Evolutionary conservation across 1,284 basidiomycete genomes (phyloP).

Genomic region (Apiotrichum montevideense): DNA sequence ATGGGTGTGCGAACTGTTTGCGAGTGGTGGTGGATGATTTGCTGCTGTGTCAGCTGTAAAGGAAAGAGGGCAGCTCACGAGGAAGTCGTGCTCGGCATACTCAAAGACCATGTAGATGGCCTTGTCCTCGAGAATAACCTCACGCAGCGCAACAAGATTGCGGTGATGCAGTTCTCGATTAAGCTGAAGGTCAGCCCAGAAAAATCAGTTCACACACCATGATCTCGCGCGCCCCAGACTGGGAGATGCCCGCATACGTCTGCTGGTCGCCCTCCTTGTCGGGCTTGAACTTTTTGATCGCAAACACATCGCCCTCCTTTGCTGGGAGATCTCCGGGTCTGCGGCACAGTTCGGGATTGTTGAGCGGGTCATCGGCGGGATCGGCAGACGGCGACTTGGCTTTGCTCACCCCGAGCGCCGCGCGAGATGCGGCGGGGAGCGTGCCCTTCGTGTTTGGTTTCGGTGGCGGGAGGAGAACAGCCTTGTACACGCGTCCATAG

Average conservation of each 20-base stretch:
- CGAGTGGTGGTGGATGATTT: conserved; percentile 97
- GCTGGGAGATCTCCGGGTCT: conserved; percentile 55
- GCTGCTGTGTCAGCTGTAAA: conserved; percentile 50
- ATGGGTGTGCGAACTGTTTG: conserved; percentile 74
- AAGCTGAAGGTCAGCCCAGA: conserved; percentile 53
- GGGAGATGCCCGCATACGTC: conserved; percentile 94
- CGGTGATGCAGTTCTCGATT: conserved; percentile 91
- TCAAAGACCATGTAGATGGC: conserved; percentile 99
- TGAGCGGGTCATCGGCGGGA: conserved; percentile 22
- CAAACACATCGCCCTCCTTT: conserved; percentile 64
- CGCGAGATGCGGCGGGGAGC: conserved; percentile 25
- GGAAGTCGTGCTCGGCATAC: conserved; percentile 96
- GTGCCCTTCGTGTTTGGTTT: conserved; percentile 20
- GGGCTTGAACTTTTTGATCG: conserved; percentile 99
- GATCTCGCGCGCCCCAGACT: conserved; percentile 93
- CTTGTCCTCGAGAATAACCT: conserved; percentile 96
- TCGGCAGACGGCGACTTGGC: conserved; percentile 11
- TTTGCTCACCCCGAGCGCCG: conserved; percentile 21
- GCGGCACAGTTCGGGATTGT: conserved; percentile 44
- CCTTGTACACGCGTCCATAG: conserved; percentile 97
- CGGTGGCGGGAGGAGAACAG: conserved; percentile 51
- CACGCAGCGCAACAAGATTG: conserved; percentile 83
- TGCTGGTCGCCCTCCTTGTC: conserved; percentile 94
- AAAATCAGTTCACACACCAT: conserved; percentile 56
- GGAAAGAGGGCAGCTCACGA: conserved; percentile 54